phyloP scores from a whole-genome alignment of 805 yeast genomes.

The Kluyveromyces nonfermentans region DNA sequence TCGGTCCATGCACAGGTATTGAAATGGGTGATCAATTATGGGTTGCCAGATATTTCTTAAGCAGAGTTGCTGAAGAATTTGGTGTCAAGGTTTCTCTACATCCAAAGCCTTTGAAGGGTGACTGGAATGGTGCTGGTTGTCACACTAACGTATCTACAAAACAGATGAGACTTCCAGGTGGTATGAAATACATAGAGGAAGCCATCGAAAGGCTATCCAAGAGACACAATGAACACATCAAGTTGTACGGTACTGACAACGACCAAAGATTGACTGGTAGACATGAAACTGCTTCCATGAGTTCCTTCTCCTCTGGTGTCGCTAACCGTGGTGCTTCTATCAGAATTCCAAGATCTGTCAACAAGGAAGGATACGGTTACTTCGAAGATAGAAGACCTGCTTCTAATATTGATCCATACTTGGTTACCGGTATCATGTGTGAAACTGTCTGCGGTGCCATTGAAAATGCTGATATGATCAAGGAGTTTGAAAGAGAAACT shows the following conservation, averaged over 20 bases:
- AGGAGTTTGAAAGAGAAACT: slow-evolving; percentile 76
- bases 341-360: slow-evolving; percentile 98
- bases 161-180: slow-evolving; percentile 89
- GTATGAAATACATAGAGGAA: slow-evolving; percentile 86
- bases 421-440: slow-evolving; percentile 96
- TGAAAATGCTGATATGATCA: slow-evolving; percentile 89
- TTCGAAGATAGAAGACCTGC: slow-evolving; percentile 99
- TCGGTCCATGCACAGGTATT: slow-evolving; percentile 95
- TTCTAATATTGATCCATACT: slow-evolving; percentile 97
- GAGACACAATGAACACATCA: slow-evolving; percentile 95
- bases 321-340: slow-evolving; percentile 99
- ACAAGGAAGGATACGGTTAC: slow-evolving; percentile 96
- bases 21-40: slow-evolving; percentile 96
- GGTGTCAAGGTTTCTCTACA: slow-evolving; percentile 98
- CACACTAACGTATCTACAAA: slow-evolving; percentile 96
- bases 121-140: slow-evolving; percentile 99
- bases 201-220: slow-evolving; percentile 89
- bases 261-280: slow-evolving; percentile 94
- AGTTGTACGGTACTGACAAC: slow-evolving; percentile 91
- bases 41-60: slow-evolving; percentile 87
- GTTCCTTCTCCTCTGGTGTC: slow-evolving; percentile 88
- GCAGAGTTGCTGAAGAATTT: slow-evolving; percentile 96
- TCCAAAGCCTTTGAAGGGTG: slow-evolving; percentile 98
- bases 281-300: slow-evolving; percentile 96
- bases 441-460: slow-evolving; percentile 94